Evolutionary conservation across 164 flowering plant genomes (phyloP), one percentile per base, ranked within the genome.

Genomic region (Cinnamomum chago): DNA sequence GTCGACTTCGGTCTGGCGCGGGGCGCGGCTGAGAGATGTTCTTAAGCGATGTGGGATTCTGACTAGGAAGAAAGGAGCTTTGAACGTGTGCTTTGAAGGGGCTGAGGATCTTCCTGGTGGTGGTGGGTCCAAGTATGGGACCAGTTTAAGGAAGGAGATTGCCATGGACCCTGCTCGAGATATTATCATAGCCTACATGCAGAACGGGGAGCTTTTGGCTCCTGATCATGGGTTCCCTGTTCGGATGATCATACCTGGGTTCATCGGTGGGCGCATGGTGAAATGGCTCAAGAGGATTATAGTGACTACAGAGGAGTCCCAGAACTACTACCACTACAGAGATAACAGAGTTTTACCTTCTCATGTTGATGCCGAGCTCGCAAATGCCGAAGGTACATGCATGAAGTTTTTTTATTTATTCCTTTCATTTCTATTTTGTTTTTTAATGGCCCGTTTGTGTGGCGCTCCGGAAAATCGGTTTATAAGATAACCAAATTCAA

Each of bases 181-280:
- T 33, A 87, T 96, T 60, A 82, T 96, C 10, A 12, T 96, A 15
- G 97, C 98, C 2, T 96, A 93, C 82, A 90, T 91, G 98, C 99
- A 96, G 76, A 96, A 96, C 82, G 99, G 98, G 0, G 94, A 89
- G 77, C 75, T 3, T 2, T 73, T 96, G 51, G 4, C 80, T 2
- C 97, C 99, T 27, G 99, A 96, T 73, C 99, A 96, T 47, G 99
- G 99, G 2, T 96, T 85, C 65, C 99, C 98, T 0, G 89, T 96
- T 10, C 65, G 99, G 72, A 83, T 96, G 79, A 91, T 96, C n/a
- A 90, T 96, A 2, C 99, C 99, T 0, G 99, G 99, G 0, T 96
- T 82, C 79, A 96, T 96, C 51, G 99, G 98, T 0, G 99, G 99
- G 0, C 81, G 99, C 10, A 96, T 96, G 99, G 97, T 96, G 20